phyloP scores from a whole-genome alignment of 176 grass and related monocot genomes.

The Oryza punctata region DNA sequence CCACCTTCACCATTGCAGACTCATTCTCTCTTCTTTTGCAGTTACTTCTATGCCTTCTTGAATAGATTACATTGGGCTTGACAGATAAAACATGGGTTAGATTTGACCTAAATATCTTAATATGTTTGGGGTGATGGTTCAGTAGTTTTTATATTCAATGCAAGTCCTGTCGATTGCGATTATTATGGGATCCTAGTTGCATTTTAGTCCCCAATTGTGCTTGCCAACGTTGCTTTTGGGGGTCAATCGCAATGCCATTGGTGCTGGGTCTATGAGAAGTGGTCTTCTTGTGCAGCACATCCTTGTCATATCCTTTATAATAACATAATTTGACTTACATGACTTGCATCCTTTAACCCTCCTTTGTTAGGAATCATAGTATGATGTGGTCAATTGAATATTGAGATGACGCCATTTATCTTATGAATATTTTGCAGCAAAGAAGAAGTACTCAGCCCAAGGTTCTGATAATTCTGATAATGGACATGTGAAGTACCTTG shows the following conservation, averaged over 20 bases:
- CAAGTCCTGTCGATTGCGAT: neutral
- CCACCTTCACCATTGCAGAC: neutral
- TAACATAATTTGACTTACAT: conserved; percentile 15
- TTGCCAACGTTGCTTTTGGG: conserved; percentile 22
- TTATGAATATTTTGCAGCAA: conserved; percentile 61
- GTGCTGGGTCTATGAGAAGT: neutral
- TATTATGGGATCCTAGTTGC: conserved; percentile 35
- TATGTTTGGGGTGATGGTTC: conserved; percentile 18
- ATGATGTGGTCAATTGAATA: neutral
- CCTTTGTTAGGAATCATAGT: neutral
- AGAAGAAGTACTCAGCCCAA: conserved; percentile 52
- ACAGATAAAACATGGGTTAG: neutral
- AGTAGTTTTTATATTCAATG: conserved; percentile 11
- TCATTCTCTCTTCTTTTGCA: neutral
- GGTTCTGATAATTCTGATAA: conserved; percentile 45
- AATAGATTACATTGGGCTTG: neutral
- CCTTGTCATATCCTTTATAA: conserved; percentile 1
- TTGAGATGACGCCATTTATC: conserved; percentile 12
- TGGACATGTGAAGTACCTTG: conserved; percentile 73
- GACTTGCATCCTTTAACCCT: conserved; percentile 13
- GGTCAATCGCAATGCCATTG: conserved; percentile 25
- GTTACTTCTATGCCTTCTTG: neutral
- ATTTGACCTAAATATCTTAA: conserved; percentile 18
- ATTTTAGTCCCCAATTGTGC: conserved; percentile 38
- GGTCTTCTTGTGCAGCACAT: conserved; percentile 8